Evolutionary conservation across 345 rosid genomes (phyloP), one percentile per base, ranked within the genome.

Genomic region (Populus alba): DNA sequence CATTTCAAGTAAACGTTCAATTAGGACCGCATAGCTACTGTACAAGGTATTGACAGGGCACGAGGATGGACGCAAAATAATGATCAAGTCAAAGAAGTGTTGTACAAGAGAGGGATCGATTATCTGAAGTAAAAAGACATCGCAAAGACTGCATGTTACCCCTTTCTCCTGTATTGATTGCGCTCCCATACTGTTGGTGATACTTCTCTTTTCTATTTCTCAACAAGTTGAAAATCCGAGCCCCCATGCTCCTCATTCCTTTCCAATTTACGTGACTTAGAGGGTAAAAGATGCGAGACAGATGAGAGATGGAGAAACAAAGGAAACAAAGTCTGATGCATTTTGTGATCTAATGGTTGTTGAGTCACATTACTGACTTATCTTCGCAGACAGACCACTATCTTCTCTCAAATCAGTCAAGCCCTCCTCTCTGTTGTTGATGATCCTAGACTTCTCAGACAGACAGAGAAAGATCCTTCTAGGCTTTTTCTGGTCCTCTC

Each of bases 261-360:
- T 81, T 85, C 79, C 15, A 73, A 61, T 77, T 86, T 77, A 79
- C 84, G 88, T 87, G 78, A 71, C 35, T 62, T 72, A 86, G 86
- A 82, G 45, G 90, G 74, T 75, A 84, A 88, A 81, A 85, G 83
- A 86, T 78, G 77, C 77, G 88, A 75, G 74, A 83, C 78, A 83
- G 81, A 72, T 9, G 61, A 29, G 47, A 66, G 23, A 75, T 9
- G 22, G 38, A 65, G 55, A 39, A 9, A 49, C 45, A 55, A 17
- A 35, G 73, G 55, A 39, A 9, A 49, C 45, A 55, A 17, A 35
- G 73, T 69, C 47, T 55, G 67, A 10, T 51, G 71, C 72, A 35
- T 35, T 43, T 43, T 25, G 55, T 31, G 66, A 73, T 57, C 3
- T 22, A 2, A 37, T 4, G 25, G 27, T 73, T 45, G 80, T 79